Conservation (phyloP, 2,329 filamentous ascomycete species). For the Cytospora chrysosperma region DNA sequence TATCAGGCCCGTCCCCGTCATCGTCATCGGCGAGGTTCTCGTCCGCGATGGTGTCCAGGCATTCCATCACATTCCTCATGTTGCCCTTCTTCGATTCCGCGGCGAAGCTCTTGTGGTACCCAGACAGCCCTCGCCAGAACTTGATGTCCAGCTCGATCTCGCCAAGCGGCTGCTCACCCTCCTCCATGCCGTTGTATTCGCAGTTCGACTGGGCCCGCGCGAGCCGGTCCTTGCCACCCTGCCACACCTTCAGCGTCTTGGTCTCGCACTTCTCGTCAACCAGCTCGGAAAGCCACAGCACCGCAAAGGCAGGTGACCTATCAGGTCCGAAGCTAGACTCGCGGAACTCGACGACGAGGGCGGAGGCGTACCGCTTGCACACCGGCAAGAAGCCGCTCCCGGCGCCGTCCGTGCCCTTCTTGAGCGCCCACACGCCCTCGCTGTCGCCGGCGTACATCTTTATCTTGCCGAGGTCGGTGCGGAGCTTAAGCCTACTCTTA, state of each 20-base stretch:
- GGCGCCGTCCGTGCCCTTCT: conserved; percentile 39
- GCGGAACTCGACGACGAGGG: conserved; percentile 58
- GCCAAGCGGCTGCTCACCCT: conserved; percentile 55
- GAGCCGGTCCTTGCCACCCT: conserved; percentile 56
- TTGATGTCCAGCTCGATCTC: conserved; percentile 56
- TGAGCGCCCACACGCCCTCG: conserved; percentile 50
- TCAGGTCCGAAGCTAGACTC: conserved; percentile 53
- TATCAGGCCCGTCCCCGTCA: not conserved
- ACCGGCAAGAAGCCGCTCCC: conserved; percentile 54
- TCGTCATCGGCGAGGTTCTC: conserved; percentile 42
- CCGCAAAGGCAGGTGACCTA: conserved; percentile 58
- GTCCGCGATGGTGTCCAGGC: conserved; percentile 60
- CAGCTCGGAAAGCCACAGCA: conserved; percentile 70
- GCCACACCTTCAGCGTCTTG: conserved; percentile 63
- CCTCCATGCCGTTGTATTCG: conserved; percentile 43
- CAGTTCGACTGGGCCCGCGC: conserved; percentile 36
- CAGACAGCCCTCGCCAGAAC: conserved; percentile 61
- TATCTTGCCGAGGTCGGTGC: conserved; percentile 55
- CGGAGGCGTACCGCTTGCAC: conserved; percentile 58
- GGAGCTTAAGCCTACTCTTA: conserved; percentile 57
- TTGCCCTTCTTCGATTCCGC: conserved; percentile 49
- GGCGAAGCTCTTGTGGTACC: conserved; percentile 57
- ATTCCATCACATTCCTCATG: conserved; percentile 61
- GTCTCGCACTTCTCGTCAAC: conserved; percentile 64
- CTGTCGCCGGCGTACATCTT: conserved; percentile 56